Evolutionary conservation across 2,329 filamentous ascomycete species (phyloP), one percentile per base, ranked within the genome.

Genomic region (Aspergillus sp.): DNA sequence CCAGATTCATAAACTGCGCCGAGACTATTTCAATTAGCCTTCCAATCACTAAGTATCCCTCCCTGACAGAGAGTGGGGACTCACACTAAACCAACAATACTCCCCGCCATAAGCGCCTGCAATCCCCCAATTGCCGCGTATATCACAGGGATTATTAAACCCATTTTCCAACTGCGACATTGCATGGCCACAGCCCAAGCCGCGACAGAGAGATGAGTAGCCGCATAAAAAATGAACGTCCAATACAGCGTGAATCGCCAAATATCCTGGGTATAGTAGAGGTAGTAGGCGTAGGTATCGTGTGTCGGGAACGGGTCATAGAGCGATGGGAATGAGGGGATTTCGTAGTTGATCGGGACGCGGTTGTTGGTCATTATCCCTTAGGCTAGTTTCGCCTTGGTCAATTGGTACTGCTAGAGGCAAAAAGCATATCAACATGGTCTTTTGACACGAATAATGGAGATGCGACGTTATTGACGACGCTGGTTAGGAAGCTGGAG

Each of bases 231-330:
- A 25, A 95, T 81, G 33, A 94, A 70, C 0, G 89, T 95, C 90
- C 90, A 96, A 63, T 84, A 79, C 13, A 93, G 71, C 1, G 89
- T 95, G 67, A 93, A 95, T 54, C 85, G 84, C 84, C 88, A 91
- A 47, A 94, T 87, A 62, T 95, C 88, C 50, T 70, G 65, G 2
- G 88, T 76, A 60, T 85, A 78, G 73, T 88, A 91, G 57, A 95
- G 82, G 59, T 84, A 84, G 53, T 72, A 70, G 30, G 76, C 70
- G 33, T 81, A 79, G 50, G 78, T 77, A 41, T 78, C 71, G 49
- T 67, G 66, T 10, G 83, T 74, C 20, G 78, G 75, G 41, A 83
- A 71, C 30, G 85, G 83, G 80, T 88, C 85, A 72, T 89, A 89
- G 51, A 96, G 82, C 33, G 86, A 88, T 1, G 90, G 90, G 63